phyloP scores from a whole-genome alignment of 208 protist genomes.

The Borovskyia barvae region DNA sequence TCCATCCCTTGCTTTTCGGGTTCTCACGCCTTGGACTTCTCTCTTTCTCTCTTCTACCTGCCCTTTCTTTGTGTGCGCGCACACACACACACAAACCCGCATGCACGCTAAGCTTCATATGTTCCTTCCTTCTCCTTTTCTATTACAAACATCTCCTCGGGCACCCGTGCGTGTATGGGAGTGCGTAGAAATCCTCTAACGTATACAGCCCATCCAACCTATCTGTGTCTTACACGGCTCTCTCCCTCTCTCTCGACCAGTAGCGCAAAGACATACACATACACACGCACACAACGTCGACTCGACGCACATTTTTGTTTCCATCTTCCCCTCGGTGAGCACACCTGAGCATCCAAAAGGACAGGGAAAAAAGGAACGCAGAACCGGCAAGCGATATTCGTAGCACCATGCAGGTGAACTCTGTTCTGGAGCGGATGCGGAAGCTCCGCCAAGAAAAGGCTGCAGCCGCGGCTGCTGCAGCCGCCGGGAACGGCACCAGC shows the following conservation, averaged over 20 bases:
- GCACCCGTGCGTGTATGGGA: neutral
- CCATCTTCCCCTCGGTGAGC: neutral
- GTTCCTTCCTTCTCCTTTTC: slow-evolving; percentile 13
- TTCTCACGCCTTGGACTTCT: too few relatives aligned
- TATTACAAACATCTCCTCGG: neutral
- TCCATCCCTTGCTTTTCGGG: neutral
- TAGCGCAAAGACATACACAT: neutral
- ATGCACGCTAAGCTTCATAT: neutral
- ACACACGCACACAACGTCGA: neutral
- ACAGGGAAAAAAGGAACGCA: neutral
- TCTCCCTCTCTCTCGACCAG: too few relatives aligned
- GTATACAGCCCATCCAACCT: too few relatives aligned
- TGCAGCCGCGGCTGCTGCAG: slow-evolving; percentile 14
- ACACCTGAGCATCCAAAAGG: too few relatives aligned
- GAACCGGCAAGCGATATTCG: neutral
- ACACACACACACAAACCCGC: neutral
- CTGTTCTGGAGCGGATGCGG: slow-evolving; percentile 40
- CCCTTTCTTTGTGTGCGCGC: too few relatives aligned
- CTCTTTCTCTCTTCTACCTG: too few relatives aligned
- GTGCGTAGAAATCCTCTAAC: too few relatives aligned
- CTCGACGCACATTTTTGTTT: neutral
- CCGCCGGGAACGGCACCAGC: neutral
- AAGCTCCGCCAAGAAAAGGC: slow-evolving; percentile 41
- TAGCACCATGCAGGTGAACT: slow-evolving; percentile 26
- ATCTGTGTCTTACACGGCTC: too few relatives aligned